These are phyloP conservation scores for Aspergillus tubingensis DNA, from an alignment of 2,329 filamentous ascomycete genomes.

Conservation along the genomic window DNA sequence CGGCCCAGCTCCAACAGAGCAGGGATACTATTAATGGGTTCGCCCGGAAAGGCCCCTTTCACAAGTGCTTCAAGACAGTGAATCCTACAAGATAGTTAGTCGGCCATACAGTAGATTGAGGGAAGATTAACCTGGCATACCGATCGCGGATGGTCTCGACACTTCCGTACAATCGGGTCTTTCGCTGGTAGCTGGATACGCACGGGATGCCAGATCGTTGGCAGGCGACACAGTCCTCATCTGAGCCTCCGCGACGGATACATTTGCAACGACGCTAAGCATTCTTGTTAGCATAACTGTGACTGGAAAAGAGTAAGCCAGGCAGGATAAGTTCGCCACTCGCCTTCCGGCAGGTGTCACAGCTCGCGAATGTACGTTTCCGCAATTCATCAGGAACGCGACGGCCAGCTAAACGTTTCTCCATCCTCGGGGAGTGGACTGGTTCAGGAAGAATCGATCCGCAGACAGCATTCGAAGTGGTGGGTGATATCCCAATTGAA, in stretches of 20 bases:
- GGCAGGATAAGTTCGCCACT: neutral
- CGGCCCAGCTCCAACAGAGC: neutral
- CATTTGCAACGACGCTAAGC: neutral
- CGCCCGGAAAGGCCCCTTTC: neutral
- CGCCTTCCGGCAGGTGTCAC: neutral
- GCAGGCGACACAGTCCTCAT: neutral
- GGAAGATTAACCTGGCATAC: neutral
- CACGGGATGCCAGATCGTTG: neutral
- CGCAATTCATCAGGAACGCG: neutral
- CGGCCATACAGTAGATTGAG: neutral
- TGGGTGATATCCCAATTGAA: neutral
- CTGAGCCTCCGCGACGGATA: neutral
- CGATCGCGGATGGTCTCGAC: neutral
- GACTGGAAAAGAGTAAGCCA: no score
- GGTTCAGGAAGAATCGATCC: neutral
- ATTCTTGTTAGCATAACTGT: neutral
- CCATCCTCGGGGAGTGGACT: neutral
- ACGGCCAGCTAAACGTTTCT: neutral
- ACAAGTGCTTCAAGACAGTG: neutral
- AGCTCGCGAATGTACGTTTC: neutral
- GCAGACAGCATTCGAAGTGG: neutral
- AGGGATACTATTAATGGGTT: neutral
- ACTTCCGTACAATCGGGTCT: neutral
- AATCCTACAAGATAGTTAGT: neutral
- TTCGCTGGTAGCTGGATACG: neutral